Base-by-base conservation (phyloP, 2,329 filamentous ascomycete genomes). In the Aureobasidium zeae region DNA sequence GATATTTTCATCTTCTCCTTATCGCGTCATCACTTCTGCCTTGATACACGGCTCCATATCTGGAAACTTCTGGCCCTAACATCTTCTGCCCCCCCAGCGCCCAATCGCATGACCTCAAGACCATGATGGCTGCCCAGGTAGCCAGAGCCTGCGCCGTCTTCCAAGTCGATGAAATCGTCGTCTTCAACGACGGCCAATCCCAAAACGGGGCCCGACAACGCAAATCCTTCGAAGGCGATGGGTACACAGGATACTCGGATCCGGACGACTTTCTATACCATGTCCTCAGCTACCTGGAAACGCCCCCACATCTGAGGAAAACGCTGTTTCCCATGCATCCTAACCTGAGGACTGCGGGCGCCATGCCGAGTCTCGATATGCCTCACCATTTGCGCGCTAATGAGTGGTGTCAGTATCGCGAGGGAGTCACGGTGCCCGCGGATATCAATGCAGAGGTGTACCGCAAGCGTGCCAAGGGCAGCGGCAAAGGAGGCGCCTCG, bases 131-230 rank as follows among this genome's bases (percentile, higher is more conserved):
- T 1, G 83, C 82, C 6, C 79, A 82, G 51, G 79, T 94, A 42
- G 86, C 86, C 5, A 83, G 86, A 42, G 84, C 85, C 24, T 73
- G 86, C 39, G 82, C 84, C 49, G 81, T 93, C 50, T 93, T 91
- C 64, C 81, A 77, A 55, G 74, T 94, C 52, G 86, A 94, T 58
- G 86, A 94, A 64, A 72, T 93, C 21, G 72, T 94, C 38, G 68
- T 94, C 44, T 94, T 83, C 61, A 79, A 89, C 57, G 86, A 93
- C 63, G 73, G 71, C n/a, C 65, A 71, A 44, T 31, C 50, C 25
- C 51, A 60, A 46, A 11, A 49, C 51, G 33, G 48, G 7, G 49
- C 52, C 20, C 57, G 41, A 12, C 39, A 33, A 31, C 36, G 17
- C 21, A 41, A 44, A 48, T 54, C 44, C 12, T 42, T 78, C 64